Base-by-base conservation (phyloP, 352 stramenopile genomes). In the Globisporangium rhizosaccharum region DNA sequence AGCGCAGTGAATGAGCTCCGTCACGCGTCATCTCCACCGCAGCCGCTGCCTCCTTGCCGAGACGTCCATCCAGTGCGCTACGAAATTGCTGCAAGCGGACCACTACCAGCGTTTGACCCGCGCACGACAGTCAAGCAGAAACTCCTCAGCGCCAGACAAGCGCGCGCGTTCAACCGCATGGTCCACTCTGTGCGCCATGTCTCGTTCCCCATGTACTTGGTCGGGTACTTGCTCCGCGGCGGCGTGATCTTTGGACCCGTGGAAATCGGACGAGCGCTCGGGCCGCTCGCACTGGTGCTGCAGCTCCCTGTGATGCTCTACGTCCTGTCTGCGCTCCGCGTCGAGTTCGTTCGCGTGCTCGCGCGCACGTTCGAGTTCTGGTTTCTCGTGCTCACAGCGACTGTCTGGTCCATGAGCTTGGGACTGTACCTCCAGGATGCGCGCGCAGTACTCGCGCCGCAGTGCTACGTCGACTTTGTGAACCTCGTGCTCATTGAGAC, bases 401-500 rank as follows among this genome's bases (percentile, higher is more conserved):
- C 39, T 42, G 59, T 64, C 15, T 67, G 56, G 62, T 36, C 41
- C 1, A 3, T 51, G 2, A 15, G 50, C 15, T 45, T 60, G 17
- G 26, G 26, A 15, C 44, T 41, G 8, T 59, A 59, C 36, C 25
- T 63, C 17, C 25, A 55, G 20, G 62, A 64, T 15, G 45, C 39
- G 0, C 62, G 56, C 26, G 51, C 45, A 18, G n/a, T 53, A 20
- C 28, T 64, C 25, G 20, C 55, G 9, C 42, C 37, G 28, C 45
- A 42, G 18, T 39, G 25, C n/a, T 51, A 49, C n/a, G 9, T 55
- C 14, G 62, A 65, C 57, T 67, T 65, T 17, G 39, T 64, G n/a
- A 49, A 65, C 39, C 51, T 61, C 18, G 28, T 57, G 25, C 57
- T 67, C 50, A 63, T 67, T 18, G 56, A 65, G 44, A 30, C 51